Evolutionary conservation across 2,329 filamentous ascomycete species (phyloP).

Genomic region (Colletotrichum simmondsii): DNA sequence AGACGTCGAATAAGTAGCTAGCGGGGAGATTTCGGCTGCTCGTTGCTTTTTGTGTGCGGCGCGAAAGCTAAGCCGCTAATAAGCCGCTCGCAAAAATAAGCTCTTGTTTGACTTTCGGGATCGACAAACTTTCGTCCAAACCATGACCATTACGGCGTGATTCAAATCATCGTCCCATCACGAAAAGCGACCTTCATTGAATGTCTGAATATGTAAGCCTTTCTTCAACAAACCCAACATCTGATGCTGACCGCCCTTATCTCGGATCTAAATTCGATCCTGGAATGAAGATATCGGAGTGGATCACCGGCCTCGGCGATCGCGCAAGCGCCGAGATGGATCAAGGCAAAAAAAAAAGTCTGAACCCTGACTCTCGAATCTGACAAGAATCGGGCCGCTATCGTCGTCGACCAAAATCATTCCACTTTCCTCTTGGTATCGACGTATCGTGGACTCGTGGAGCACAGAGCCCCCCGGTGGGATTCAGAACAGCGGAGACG

Average conservation of each 20-base stretch:
- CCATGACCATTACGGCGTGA: not conserved
- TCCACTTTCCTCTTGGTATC: not conserved
- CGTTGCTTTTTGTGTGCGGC: no score
- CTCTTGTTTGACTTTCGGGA: constrained; percentile 1
- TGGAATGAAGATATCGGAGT: not conserved
- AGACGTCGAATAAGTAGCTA: accelerated
- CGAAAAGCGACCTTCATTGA: not conserved
- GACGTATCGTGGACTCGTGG: not conserved
- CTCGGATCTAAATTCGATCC: not conserved
- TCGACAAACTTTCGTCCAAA: not conserved
- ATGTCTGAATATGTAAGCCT: not conserved
- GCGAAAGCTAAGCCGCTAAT: no score
- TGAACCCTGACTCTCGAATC: not conserved
- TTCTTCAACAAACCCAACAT: not conserved
- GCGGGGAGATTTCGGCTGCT: accelerated
- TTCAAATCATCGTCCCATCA: not conserved
- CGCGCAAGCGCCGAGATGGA: constrained; percentile 2
- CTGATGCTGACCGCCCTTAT: not conserved
- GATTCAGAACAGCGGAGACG: constrained; percentile 18
- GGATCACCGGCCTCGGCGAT: constrained; percentile 10
- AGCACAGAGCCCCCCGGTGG: constrained; percentile 1
- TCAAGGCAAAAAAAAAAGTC: not conserved
- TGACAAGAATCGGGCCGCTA: not conserved
- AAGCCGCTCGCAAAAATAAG: not conserved
- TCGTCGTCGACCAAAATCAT: not conserved